Conservation (phyloP, 228 moss, liverwort and hornwort species). For the Sphagnum magellanicum region DNA sequence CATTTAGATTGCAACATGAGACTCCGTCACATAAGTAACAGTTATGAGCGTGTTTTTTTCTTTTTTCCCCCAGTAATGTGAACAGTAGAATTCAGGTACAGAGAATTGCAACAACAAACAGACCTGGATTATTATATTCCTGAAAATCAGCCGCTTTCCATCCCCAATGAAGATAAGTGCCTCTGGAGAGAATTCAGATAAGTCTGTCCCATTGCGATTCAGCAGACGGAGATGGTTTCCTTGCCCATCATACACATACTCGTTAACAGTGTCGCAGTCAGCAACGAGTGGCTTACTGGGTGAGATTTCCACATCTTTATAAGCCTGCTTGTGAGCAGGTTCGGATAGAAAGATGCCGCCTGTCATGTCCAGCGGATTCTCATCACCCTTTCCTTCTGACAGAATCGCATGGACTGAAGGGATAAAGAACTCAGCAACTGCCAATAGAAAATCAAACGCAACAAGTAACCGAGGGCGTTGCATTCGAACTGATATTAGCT, state of each 20-base stretch:
- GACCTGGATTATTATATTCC: slow-evolving; percentile 84
- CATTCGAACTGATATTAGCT: slow-evolving; percentile 75
- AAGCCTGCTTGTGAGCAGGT: slow-evolving; percentile 44
- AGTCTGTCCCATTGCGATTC: slow-evolving; percentile 60
- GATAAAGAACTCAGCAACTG: slow-evolving; percentile 91
- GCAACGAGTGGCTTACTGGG: slow-evolving; percentile 86
- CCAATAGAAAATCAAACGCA: slow-evolving; percentile 87
- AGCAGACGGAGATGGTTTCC: slow-evolving; percentile 63
- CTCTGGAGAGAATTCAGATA: slow-evolving; percentile 63
- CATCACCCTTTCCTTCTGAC: slow-evolving; percentile 65
- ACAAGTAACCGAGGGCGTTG: slow-evolving; percentile 81
- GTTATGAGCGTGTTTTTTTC: too few relatives aligned
- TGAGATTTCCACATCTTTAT: slow-evolving; percentile 62
- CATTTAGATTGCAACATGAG: too few relatives aligned
- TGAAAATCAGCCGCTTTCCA: slow-evolving; percentile 61
- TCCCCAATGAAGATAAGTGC: slow-evolving; percentile 81
- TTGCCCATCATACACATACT: slow-evolving; percentile 78
- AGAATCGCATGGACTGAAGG: slow-evolving; percentile 82
- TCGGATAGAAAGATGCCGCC: slow-evolving; percentile 72
- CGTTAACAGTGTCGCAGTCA: slow-evolving; percentile 55
- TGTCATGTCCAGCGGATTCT: slow-evolving; percentile 81
- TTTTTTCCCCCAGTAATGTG: too few relatives aligned
- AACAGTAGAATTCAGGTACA: too few relatives aligned
- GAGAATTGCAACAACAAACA: not conserved
- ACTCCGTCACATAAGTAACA: too few relatives aligned